phyloP scores from a whole-genome alignment of 208 protist genomes.

The Trypanosoma avium region DNA sequence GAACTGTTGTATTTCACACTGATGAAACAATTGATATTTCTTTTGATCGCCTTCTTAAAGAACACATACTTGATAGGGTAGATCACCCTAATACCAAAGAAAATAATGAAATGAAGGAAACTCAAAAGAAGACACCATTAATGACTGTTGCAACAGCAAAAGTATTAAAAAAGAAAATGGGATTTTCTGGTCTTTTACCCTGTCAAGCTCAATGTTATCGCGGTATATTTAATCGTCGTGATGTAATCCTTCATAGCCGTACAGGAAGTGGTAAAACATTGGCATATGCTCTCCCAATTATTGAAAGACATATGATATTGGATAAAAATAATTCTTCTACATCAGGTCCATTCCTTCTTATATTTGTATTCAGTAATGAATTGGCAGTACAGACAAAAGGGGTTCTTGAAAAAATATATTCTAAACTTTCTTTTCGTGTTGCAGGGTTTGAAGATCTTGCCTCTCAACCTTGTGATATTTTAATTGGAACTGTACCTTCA shows the following conservation, averaged over 20 bases:
- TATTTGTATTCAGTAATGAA: conserved; percentile 90
- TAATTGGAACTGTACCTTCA: conserved; percentile 73
- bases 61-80: conserved; percentile 34
- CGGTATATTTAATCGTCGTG: conserved; percentile 82
- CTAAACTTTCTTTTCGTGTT: conserved; percentile 53
- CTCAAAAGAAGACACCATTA: conserved; percentile 42
- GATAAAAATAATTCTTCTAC: conserved; percentile 25
- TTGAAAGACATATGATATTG: conserved; percentile 78
- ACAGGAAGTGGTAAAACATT: conserved; percentile 97
- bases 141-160: conserved; percentile 67
- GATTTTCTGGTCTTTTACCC: conserved; percentile 63
- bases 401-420: conserved; percentile 77
- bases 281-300: conserved; percentile 97
- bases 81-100: conserved; percentile 24
- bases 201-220: conserved; percentile 89
- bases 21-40: conserved; percentile 60
- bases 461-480: conserved; percentile 44
- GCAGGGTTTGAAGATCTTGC: conserved; percentile 70
- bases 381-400: conserved; percentile 82
- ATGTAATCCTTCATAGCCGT: conserved; percentile 93
- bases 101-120: conserved; percentile 12
- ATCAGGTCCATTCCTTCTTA: conserved; percentile 68
- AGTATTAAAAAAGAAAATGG: conserved; percentile 47
- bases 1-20: conserved; percentile 83
- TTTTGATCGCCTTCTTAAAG: conserved; percentile 72